Percentiles rank a stretch among this genome's conserved stretches.
Evolutionary conservation across 2,329 filamentous ascomycete genomes (phyloP).

Genomic region (Chaetomium sp.): DNA sequence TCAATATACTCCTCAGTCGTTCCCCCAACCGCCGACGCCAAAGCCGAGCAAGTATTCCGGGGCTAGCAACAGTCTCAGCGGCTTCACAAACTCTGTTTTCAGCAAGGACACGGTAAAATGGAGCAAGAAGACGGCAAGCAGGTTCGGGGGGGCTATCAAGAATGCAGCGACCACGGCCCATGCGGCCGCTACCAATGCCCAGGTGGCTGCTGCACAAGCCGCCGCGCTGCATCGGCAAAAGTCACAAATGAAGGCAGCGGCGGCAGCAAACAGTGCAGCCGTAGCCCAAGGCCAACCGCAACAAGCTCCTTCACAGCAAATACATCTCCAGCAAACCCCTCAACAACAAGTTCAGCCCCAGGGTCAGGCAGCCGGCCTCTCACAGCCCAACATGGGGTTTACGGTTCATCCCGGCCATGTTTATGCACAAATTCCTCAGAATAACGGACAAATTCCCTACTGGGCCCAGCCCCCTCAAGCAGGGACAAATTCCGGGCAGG

Average conservation of each 20-base stretch:
- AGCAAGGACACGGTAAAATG: conserved; percentile 23
- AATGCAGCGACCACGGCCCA: conserved; percentile 15
- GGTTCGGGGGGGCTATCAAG: conserved; percentile 18
- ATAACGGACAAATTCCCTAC: too few relatives aligned
- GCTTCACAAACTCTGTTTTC: conserved; percentile 20
- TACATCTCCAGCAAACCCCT: too few relatives aligned
- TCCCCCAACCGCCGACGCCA: not conserved
- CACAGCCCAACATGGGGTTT: too few relatives aligned
- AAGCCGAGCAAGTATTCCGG: conserved; percentile 3
- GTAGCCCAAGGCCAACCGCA: too few relatives aligned
- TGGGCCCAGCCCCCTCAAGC: too few relatives aligned
- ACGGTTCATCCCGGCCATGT: too few relatives aligned
- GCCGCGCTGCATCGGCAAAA: conserved; percentile 12
- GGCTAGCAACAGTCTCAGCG: conserved; percentile 6
- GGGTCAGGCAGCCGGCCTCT: too few relatives aligned
- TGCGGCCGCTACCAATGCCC: conserved; percentile 12
- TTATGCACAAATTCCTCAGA: too few relatives aligned
- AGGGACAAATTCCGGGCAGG: too few relatives aligned
- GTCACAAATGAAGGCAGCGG: conserved; percentile 2
- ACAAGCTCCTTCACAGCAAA: too few relatives aligned
- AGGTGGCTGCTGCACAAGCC: conserved; percentile 13
- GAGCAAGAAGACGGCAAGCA: conserved; percentile 21
- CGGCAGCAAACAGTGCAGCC: too few relatives aligned
- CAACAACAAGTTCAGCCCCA: too few relatives aligned
- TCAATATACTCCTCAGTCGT: not conserved